Evolutionary conservation across 1,284 basidiomycete genomes (phyloP).

Genomic region (Malassezia caprae): DNA sequence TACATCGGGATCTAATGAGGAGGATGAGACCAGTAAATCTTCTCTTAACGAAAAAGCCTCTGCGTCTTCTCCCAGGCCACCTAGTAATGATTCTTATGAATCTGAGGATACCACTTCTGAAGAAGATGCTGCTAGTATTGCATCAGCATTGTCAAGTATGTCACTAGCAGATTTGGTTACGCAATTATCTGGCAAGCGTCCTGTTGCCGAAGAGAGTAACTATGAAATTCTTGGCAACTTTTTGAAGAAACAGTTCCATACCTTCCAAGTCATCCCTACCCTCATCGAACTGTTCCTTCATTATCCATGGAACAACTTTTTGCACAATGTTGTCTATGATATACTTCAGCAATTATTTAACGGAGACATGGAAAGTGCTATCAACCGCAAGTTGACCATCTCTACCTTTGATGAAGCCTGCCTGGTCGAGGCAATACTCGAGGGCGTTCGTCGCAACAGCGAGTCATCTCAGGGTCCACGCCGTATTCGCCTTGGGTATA

Average conservation of each 20-base stretch:
- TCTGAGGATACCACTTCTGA: constrained; percentile 3
- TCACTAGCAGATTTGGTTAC: constrained; percentile 38
- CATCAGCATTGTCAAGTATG: constrained; percentile 32
- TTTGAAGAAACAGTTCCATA: constrained; percentile 41
- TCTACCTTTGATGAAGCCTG: constrained; percentile 39
- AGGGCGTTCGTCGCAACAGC: constrained; percentile 37
- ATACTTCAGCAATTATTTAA: constrained; percentile 89
- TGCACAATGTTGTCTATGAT: constrained; percentile 95
- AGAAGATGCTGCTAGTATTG: constrained; percentile 25
- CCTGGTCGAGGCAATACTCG: constrained; percentile 36
- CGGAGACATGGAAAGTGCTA: constrained; percentile 57
- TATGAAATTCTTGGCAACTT: constrained; percentile 25
- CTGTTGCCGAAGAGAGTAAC: constrained; percentile 9
- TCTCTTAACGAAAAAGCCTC: background rate
- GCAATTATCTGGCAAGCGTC: constrained; percentile 26
- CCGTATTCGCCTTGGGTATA: constrained; percentile 59
- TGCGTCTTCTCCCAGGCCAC: background rate
- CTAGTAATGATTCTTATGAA: background rate
- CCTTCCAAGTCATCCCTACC: constrained; percentile 38
- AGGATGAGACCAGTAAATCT: background rate
- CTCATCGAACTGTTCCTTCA: constrained; percentile 66
- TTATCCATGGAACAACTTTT: constrained; percentile 94
- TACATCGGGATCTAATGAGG: background rate
- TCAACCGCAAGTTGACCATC: constrained; percentile 39
- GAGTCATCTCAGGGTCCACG: constrained; percentile 32